Evolutionary conservation across 148 eudicot species (phyloP).

Genomic region (Bassia scoparia): DNA sequence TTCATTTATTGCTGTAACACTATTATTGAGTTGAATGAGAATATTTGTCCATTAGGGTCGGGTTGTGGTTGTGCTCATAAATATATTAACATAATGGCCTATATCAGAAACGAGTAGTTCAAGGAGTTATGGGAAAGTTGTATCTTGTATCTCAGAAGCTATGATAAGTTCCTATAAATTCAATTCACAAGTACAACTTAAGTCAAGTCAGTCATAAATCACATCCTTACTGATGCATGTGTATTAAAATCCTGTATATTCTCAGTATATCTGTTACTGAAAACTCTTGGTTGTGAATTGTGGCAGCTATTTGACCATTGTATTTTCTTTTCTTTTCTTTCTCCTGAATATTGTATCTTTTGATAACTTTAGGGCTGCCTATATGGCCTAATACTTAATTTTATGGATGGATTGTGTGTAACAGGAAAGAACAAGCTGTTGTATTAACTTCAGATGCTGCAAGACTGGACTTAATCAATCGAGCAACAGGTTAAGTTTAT

Average conservation of each 20-base stretch:
- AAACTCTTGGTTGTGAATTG: not conserved
- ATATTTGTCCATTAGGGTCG: too few relatives aligned
- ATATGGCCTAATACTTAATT: not conserved
- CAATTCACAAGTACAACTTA: not conserved
- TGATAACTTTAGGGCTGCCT: not conserved
- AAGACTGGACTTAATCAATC: slow-evolving; percentile 60
- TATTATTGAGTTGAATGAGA: too few relatives aligned
- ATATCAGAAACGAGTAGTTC: not conserved
- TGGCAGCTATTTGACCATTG: not conserved
- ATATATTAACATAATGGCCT: too few relatives aligned
- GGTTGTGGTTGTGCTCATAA: too few relatives aligned
- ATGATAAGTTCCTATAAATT: not conserved
- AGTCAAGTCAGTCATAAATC: not conserved
- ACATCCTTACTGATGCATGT: not conserved
- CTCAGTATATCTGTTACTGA: not conserved
- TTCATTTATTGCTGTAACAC: too few relatives aligned
- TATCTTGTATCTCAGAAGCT: too few relatives aligned
- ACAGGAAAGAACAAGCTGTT: slow-evolving; percentile 74
- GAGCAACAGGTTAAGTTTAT: slow-evolving; percentile 75
- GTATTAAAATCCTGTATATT: not conserved
- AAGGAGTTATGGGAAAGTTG: not conserved
- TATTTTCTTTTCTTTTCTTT: not conserved
- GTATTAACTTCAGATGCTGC: slow-evolving; percentile 89
- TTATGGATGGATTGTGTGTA: slow-evolving; percentile 5
- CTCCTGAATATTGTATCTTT: not conserved